phyloP scores from a whole-genome alignment of 2,329 filamentous ascomycete species.

The Epichloe hybrida region DNA sequence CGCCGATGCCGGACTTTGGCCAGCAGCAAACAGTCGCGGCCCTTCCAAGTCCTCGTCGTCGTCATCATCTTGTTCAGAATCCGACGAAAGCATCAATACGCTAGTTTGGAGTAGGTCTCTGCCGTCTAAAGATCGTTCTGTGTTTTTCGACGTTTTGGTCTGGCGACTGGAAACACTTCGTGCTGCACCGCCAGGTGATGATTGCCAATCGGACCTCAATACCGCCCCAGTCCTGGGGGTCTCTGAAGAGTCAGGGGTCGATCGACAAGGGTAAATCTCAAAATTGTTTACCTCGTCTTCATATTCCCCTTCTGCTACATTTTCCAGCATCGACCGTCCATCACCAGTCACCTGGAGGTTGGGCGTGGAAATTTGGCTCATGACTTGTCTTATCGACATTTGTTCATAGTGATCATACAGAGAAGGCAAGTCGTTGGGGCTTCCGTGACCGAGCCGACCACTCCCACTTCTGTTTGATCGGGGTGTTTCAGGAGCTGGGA shows the following conservation, averaged over 20 bases:
- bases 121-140: conserved; percentile 31
- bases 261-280: neutral
- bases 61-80: conserved; percentile 35
- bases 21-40: neutral
- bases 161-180: conserved; percentile 42
- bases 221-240: conserved; percentile 9
- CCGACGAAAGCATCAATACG: conserved; percentile 42
- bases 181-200: conserved; percentile 26
- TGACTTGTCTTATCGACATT: conserved; percentile 34
- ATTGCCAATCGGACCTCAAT: conserved; percentile 13
- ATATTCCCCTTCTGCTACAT: neutral
- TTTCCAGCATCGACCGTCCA: neutral
- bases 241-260: conserved; percentile 6
- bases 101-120: conserved; percentile 41
- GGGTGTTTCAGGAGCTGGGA: conserved; percentile 10
- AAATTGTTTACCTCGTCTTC: neutral
- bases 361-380: conserved; percentile 13
- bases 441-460: conserved; percentile 10
- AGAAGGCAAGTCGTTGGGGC: conserved; percentile 30
- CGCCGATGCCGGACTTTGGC: neutral
- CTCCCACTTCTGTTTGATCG: conserved; percentile 15
- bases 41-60: conserved; percentile 8
- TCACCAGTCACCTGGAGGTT: neutral
- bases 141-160: conserved; percentile 37
- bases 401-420: conserved; percentile 47